phyloP scores from a whole-genome alignment of 2,329 filamentous ascomycete genomes.

The Cladosporium sp. region DNA sequence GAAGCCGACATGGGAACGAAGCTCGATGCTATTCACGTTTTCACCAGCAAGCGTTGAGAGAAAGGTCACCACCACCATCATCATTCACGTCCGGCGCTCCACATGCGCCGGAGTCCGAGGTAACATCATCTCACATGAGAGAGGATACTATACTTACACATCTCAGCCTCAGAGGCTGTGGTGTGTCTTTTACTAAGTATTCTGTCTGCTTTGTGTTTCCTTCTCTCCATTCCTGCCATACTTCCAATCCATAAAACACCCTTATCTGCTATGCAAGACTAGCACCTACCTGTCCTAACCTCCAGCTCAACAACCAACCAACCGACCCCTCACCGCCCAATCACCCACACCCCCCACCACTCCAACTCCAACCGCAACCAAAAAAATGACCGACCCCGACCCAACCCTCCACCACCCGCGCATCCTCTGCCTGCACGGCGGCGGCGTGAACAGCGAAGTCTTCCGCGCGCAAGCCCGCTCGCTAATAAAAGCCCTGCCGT shows the following conservation, averaged over 20 bases:
- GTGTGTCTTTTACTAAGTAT: background rate
- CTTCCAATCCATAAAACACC: background rate
- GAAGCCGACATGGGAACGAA: too few species aligned
- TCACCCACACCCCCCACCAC: background rate
- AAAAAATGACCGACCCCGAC: background rate
- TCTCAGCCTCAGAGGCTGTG: conserved; percentile 8
- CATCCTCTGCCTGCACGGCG: conserved; percentile 77
- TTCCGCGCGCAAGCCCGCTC: conserved; percentile 65
- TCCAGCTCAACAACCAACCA: too few species aligned
- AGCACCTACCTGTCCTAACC: too few species aligned
- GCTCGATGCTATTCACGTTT: too few species aligned
- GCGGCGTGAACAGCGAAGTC: conserved; percentile 67
- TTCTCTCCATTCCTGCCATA: background rate
- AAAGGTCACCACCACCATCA: too few species aligned
- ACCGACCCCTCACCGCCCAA: too few species aligned
- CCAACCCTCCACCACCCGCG: conserved; percentile 46
- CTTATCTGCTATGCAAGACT: too few species aligned
- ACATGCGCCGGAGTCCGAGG: conserved; percentile 2
- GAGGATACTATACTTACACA: too few species aligned
- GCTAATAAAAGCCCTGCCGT: conserved; percentile 47
- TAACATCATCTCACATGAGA: background rate
- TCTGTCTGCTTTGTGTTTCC: background rate
- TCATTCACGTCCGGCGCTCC: conserved; percentile 4
- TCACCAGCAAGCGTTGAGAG: background rate
- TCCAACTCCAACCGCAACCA: background rate